A percentile compares a stretch with the other conserved stretches of the same genome.
phyloP scores from a whole-genome alignment of 495 filamentous ascomycete genomes.

The Poronia punctata region DNA sequence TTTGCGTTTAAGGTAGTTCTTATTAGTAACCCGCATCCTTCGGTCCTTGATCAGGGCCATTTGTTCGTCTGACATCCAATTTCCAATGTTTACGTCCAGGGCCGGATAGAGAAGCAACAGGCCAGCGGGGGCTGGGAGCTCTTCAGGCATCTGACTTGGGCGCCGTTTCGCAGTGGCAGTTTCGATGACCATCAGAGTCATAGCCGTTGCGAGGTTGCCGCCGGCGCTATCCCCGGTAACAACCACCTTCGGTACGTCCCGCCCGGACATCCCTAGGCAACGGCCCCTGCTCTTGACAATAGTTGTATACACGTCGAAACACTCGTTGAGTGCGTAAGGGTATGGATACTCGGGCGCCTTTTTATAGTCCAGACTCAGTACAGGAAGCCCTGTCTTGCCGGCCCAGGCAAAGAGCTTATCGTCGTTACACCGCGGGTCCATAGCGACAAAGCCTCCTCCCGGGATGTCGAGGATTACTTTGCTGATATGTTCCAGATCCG shows the following conservation, averaged over 20 bases:
- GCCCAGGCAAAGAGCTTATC: constrained; percentile 91
- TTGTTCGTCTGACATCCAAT: constrained; percentile 98
- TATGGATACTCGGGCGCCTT: constrained; percentile 95
- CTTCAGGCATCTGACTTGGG: constrained; percentile 47
- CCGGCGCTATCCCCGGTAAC: constrained; percentile 90
- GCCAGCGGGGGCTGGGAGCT: constrained; percentile 71
- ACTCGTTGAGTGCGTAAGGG: constrained; percentile 91
- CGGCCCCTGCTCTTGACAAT: constrained; percentile 69
- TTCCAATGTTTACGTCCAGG: constrained; percentile 93
- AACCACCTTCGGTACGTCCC: constrained; percentile 62
- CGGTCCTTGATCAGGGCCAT: constrained; percentile 89
- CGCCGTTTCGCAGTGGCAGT: constrained; percentile 47
- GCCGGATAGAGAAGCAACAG: constrained; percentile 82
- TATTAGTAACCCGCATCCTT: constrained; percentile 67
- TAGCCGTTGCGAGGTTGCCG: constrained; percentile 78
- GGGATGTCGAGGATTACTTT: constrained; percentile 86
- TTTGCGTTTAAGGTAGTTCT: constrained; percentile 67
- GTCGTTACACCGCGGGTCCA: constrained; percentile 85
- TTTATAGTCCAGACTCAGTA: constrained; percentile 86
- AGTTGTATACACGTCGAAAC: constrained; percentile 86
- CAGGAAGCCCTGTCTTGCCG: constrained; percentile 70
- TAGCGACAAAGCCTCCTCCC: constrained; percentile 91
- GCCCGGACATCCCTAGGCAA: constrained; percentile 77
- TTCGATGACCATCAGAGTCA: constrained; percentile 82
- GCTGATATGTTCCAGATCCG: constrained; percentile 66